Evolutionary conservation across 176 grass and related monocot genomes (phyloP), one percentile per base, ranked within the genome.

Genomic region (Microstegium vimineum): DNA sequence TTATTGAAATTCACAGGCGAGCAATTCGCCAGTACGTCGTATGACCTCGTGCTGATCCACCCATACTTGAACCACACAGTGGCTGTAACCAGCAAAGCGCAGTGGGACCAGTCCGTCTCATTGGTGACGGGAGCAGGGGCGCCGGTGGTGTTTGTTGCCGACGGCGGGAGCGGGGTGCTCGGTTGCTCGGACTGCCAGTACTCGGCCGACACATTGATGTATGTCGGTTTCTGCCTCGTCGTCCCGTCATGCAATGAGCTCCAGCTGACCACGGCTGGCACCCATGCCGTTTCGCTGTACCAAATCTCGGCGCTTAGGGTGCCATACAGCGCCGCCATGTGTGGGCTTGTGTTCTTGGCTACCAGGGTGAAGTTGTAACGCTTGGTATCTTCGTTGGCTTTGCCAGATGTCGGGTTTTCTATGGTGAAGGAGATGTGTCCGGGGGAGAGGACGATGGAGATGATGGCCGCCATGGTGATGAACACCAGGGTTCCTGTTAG

Each of bases 381-480:
- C n/a, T 1, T 65, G 62, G 62, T 65, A 7, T 34, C 17, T 34
- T 35, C 9, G 15, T 16, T 17, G 17, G 2, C 8, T 2, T 8
- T 66, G 32, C 2, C 2, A 3, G 9, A 22, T 9, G 17, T 35
- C 8, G 34, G 13, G 4, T 11, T 8, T 8, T 9, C 8, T 20
- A 66, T 16, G 28, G 27, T 23, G 76, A 79, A 20, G 62, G 2
- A 16, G 62, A 79, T 49, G 18, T 66, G 76, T 1, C 18, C 28
- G 3, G 76, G 76, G 61, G 75, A 2, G 77, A 80, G 62, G 77
- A 31, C 25, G 63, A 80, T 36, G 63, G 43, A 52, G 77, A 52
- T 37, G 62, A 35, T n/a, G 18, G 45, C 63, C 1, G 33, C 6
- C 1, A 80, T 10, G 77, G 77, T 45, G 62, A 35, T 49, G 11